phyloP scores from a whole-genome alignment of 139 green algal genomes.

The Coccomyxa sp. region DNA sequence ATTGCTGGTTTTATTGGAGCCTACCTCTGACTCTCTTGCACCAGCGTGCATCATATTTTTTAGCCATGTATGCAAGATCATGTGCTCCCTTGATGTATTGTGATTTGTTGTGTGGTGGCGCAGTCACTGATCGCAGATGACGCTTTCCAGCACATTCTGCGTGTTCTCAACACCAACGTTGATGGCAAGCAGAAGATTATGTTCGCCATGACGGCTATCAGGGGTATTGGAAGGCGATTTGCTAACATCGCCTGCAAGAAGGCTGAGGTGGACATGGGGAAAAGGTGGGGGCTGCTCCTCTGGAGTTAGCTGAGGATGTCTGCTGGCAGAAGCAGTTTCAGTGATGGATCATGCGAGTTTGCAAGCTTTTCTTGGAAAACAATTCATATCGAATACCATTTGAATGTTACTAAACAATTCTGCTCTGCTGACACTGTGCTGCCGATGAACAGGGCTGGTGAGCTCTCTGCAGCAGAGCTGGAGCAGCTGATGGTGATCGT shows the following conservation, averaged over 20 bases:
- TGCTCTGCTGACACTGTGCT: neutral
- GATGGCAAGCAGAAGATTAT: conserved; percentile 97
- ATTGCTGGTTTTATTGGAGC: too few species aligned
- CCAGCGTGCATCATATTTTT: too few species aligned
- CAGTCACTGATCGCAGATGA: conserved; percentile 66
- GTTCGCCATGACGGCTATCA: conserved; percentile 96
- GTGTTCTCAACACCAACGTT: conserved; percentile 99
- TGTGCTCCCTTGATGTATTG: neutral
- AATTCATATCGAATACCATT: too few species aligned
- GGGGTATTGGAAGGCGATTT: conserved; percentile 93
- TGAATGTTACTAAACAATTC: too few species aligned
- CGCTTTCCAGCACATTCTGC: conserved; percentile 98
- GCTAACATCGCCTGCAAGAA: conserved; percentile 98
- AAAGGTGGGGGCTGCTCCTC: conserved; percentile 51
- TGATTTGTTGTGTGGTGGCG: neutral
- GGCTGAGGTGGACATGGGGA: conserved; percentile 94
- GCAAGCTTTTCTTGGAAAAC: neutral
- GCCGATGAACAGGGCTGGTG: conserved; percentile 64
- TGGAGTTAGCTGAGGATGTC: neutral
- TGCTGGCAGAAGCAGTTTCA: neutral
- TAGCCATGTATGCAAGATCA: too few species aligned
- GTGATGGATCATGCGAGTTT: neutral
- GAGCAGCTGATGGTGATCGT: conserved; percentile 98
- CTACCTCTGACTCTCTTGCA: too few species aligned
- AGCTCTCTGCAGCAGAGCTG: conserved; percentile 94